A percentile compares a stretch with the other conserved stretches of the same genome.
Conservation (phyloP, 2,329 filamentous ascomycete species). For the Coniochaeta sp. region DNA sequence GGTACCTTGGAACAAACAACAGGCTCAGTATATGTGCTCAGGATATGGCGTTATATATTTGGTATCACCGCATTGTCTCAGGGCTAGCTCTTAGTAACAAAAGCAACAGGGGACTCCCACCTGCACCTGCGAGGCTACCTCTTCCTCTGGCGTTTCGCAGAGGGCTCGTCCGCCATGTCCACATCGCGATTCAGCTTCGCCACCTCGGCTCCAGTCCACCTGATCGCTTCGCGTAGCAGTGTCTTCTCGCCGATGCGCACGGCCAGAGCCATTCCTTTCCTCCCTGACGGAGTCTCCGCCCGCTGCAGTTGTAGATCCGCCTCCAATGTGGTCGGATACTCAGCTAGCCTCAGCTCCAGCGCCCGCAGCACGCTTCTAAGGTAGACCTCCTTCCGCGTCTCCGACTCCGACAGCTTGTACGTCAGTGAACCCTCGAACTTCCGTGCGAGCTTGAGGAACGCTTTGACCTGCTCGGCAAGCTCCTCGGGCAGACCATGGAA, state of each 20-base stretch:
- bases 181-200: conserved; percentile 8
- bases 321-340: conserved; percentile 22
- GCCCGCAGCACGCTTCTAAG: conserved; percentile 28
- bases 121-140: background rate
- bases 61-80: background rate
- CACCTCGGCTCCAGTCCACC: conserved; percentile 12
- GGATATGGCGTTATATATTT: background rate
- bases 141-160: conserved; percentile 17
- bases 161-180: conserved; percentile 11
- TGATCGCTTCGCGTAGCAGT: conserved; percentile 19
- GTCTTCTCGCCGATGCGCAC: conserved; percentile 28
- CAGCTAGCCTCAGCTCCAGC: conserved; percentile 14
- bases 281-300: conserved; percentile 2
- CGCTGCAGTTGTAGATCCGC: conserved; percentile 16
- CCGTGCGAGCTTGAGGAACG: conserved; percentile 39
- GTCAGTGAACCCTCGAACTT: conserved; percentile 28
- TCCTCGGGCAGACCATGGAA: conserved; percentile 40
- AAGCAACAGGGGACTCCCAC: background rate
- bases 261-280: conserved; percentile 20
- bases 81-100: background rate
- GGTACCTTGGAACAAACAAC: background rate
- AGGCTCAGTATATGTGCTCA: background rate
- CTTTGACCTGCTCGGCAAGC: conserved; percentile 43
- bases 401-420: conserved; percentile 38
- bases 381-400: conserved; percentile 38